These are phyloP conservation scores for Thalia dealbata DNA, from an alignment of 176 grass and related monocot species.

Conservation along the genomic window DNA sequence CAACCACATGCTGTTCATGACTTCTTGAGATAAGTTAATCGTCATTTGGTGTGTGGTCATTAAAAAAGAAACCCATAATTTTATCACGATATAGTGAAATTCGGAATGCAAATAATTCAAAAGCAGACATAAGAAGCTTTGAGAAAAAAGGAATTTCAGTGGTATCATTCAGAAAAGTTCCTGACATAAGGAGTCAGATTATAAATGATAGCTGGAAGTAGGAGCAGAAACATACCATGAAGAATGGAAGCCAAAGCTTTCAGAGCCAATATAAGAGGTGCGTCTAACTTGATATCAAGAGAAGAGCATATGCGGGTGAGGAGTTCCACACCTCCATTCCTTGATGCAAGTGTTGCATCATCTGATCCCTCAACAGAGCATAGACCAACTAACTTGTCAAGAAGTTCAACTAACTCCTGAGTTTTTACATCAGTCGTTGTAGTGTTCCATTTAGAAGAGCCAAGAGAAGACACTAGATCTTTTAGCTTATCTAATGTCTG, in stretches of 20 bases:
- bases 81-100: not conserved
- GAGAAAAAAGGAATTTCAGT: not conserved
- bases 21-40: not conserved
- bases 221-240: slow-evolving; percentile 37
- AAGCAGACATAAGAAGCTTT: not conserved
- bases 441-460: slow-evolving; percentile 15
- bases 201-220: not conserved
- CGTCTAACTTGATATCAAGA: slow-evolving; percentile 37
- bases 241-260: slow-evolving; percentile 65
- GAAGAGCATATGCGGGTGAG: slow-evolving; percentile 52
- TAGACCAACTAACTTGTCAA: slow-evolving; percentile 40
- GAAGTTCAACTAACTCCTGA: slow-evolving; percentile 30
- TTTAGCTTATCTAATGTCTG: slow-evolving; percentile 58
- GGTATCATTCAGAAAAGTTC: not conserved
- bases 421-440: slow-evolving; percentile 17
- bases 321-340: slow-evolving; percentile 62
- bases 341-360: slow-evolving; percentile 42
- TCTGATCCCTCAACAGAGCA: slow-evolving; percentile 53
- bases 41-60: not conserved
- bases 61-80: not conserved
- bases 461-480: slow-evolving; percentile 20
- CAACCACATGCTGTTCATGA: no score
- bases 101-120: not conserved
- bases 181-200: not conserved
- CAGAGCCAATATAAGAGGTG: slow-evolving; percentile 32